phyloP scores from a whole-genome alignment of 2,329 filamentous ascomycete species.

The Setomelanomma holmii region DNA sequence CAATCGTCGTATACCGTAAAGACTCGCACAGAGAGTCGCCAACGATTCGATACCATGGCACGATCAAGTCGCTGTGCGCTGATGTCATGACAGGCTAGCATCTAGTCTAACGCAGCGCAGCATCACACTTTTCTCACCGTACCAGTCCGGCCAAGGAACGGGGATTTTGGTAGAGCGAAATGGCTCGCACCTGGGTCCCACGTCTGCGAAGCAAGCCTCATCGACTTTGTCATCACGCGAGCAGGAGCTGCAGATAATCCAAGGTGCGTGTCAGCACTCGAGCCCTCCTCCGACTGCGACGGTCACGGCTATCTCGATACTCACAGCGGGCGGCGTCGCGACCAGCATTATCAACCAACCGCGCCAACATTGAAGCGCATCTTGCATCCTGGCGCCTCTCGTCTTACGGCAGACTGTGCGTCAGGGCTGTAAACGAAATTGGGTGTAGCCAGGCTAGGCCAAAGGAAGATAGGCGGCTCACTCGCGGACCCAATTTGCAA shows the following conservation, averaged over 20 bases:
- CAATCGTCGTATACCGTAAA: slow-evolving; percentile 9
- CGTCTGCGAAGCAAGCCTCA: neutral
- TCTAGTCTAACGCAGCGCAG: slow-evolving; percentile 19
- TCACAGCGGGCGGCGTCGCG: neutral
- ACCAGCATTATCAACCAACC: neutral
- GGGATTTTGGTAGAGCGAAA: neutral
- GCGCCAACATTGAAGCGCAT: neutral
- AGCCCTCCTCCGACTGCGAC: neutral
- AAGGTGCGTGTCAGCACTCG: slow-evolving; percentile 3
- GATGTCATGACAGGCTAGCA: slow-evolving; percentile 28
- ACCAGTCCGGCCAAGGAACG: neutral
- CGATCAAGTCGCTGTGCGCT: slow-evolving; percentile 21
- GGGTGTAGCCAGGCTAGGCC: slow-evolving; percentile 12
- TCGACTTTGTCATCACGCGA: slow-evolving; percentile 5
- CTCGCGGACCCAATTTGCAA: slow-evolving; percentile 28
- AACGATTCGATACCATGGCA: too few species aligned
- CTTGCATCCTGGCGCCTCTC: neutral
- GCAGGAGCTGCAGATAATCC: too few species aligned
- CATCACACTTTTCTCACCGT: slow-evolving; percentile 16
- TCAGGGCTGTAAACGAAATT: slow-evolving; percentile 30
- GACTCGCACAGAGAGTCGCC: slow-evolving; percentile 10
- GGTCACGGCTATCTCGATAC: neutral
- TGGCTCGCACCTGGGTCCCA: neutral
- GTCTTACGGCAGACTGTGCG: slow-evolving; percentile 11
- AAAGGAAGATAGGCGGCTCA: slow-evolving; percentile 18